These are phyloP conservation scores for Antrodiella citrinella DNA, from an alignment of 768 basidiomycete genomes.

Conservation along the genomic window DNA sequence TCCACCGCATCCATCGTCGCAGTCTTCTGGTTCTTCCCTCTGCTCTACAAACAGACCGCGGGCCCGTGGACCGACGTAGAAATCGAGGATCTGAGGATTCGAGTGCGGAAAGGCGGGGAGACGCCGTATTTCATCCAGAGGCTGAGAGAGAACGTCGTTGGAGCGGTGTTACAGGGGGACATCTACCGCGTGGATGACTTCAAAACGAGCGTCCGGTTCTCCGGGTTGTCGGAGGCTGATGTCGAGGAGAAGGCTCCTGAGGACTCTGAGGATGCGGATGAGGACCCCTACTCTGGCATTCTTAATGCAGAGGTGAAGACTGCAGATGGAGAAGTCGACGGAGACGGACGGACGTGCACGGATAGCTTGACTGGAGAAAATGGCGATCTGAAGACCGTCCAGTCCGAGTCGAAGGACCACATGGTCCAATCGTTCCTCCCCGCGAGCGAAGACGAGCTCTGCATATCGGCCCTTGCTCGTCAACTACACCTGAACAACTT, in stretches of 20 bases:
- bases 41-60: slow-evolving; percentile 27
- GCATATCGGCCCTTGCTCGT: slow-evolving; percentile 22
- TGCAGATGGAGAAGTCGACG: background rate
- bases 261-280: slow-evolving; percentile 5
- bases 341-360: slow-evolving; percentile 4
- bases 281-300: background rate
- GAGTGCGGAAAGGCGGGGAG: slow-evolving; percentile 24
- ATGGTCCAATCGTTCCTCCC: slow-evolving; percentile 3
- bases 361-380: slow-evolving; percentile 1
- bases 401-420: background rate
- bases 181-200: slow-evolving; percentile 32
- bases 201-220: slow-evolving; percentile 26
- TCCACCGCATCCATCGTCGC: slow-evolving; percentile 16
- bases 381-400: background rate
- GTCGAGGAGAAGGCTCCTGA: slow-evolving; percentile 8
- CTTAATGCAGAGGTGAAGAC: background rate
- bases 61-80: slow-evolving; percentile 27
- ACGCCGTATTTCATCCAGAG: slow-evolving; percentile 31
- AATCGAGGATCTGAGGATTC: slow-evolving; percentile 30
- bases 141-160: slow-evolving; percentile 30
- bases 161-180: slow-evolving; percentile 32
- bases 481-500: slow-evolving; percentile 31
- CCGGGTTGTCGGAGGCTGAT: slow-evolving; percentile 13
- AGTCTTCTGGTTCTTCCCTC: slow-evolving; percentile 32
- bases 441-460: slow-evolving; percentile 23